These are phyloP conservation scores for Pestalotiopsis sp. DNA, from an alignment of 2,329 filamentous ascomycete species.

Conservation along the genomic window DNA sequence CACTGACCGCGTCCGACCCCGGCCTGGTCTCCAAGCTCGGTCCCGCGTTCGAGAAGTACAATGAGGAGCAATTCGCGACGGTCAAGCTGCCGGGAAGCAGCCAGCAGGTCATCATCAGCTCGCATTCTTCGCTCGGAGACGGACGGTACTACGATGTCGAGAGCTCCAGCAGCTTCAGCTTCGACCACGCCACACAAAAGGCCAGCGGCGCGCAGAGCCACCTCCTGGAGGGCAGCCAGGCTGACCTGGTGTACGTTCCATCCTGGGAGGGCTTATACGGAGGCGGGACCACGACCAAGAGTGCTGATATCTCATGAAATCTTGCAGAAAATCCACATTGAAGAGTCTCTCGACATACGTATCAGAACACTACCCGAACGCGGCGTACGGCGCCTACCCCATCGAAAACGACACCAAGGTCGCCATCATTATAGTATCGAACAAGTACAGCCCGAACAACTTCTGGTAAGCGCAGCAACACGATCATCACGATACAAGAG, in stretches of 20 bases:
- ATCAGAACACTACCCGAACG: constrained; percentile 84
- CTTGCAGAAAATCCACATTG: constrained; percentile 74
- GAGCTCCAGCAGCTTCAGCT: constrained; percentile 83
- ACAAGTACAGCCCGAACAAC: constrained; percentile 97
- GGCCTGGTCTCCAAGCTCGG: constrained; percentile 71
- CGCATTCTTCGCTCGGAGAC: constrained; percentile 79
- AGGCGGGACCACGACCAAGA: not conserved
- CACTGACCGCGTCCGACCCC: constrained; percentile 72
- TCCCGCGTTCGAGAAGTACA: constrained; percentile 90
- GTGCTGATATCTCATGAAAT: constrained; percentile 8
- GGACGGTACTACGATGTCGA: constrained; percentile 90
- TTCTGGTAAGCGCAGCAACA: constrained; percentile 69
- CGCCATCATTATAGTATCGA: constrained; percentile 84
- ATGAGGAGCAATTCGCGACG: constrained; percentile 89
- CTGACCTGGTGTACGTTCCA: constrained; percentile 73
- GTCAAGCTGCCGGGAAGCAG: constrained; percentile 88
- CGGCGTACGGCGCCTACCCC: constrained; percentile 81
- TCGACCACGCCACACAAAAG: constrained; percentile 86
- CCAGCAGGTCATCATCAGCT: constrained; percentile 82
- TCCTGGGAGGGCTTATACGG: not conserved
- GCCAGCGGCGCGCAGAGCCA: constrained; percentile 82
- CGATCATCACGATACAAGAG: not conserved
- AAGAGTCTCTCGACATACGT: constrained; percentile 78
- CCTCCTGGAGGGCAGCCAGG: constrained; percentile 73
- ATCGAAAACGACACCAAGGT: constrained; percentile 74